Percentiles rank a stretch among this genome's conserved stretches.
These are phyloP conservation scores for Amphirosellinia nigrospora DNA, from an alignment of 495 filamentous ascomycete species.

Conservation along the genomic window DNA sequence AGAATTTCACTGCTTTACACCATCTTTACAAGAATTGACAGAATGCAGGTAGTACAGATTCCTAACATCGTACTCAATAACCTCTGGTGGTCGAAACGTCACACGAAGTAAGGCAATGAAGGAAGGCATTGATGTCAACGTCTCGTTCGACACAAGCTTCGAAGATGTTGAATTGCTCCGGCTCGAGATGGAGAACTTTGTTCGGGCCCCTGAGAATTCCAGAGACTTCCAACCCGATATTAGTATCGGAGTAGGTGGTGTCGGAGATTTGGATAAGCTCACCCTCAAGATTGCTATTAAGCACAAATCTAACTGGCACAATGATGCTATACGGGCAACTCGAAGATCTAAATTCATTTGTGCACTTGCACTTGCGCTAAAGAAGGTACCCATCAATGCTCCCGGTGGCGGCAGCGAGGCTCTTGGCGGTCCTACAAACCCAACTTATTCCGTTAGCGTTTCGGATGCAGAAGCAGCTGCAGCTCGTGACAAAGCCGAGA, in stretches of 20 bases:
- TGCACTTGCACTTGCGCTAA: constrained; percentile 83
- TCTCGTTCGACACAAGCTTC: constrained; percentile 84
- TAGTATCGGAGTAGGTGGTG: constrained; percentile 74
- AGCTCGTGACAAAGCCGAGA: constrained; percentile 63
- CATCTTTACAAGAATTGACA: constrained; percentile 84
- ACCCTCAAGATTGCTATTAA: constrained; percentile 81
- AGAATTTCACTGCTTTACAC: constrained; percentile 94
- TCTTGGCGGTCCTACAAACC: constrained; percentile 72
- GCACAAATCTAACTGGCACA: constrained; percentile 97
- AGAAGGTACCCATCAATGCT: constrained; percentile 82
- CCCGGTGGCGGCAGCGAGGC: constrained; percentile 75
- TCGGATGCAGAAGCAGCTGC: constrained; percentile 65
- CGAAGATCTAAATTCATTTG: constrained; percentile 97
- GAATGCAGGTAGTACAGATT: constrained; percentile 76
- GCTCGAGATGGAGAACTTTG: constrained; percentile 81
- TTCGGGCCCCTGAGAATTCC: constrained; percentile 82
- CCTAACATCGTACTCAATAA: constrained; percentile 92
- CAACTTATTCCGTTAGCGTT: constrained; percentile 75
- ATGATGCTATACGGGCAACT: constrained; percentile 79
- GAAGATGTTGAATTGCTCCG: constrained; percentile 85
- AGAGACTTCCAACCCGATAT: constrained; percentile 92
- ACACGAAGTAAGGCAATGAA: constrained; percentile 89
- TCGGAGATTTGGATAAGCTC: constrained; percentile 88
- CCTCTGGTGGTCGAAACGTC: constrained; percentile 93
- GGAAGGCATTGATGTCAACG: constrained; percentile 77